phyloP scores from a whole-genome alignment of 495 filamentous ascomycete genomes.

The Podospora pseudoanserina region DNA sequence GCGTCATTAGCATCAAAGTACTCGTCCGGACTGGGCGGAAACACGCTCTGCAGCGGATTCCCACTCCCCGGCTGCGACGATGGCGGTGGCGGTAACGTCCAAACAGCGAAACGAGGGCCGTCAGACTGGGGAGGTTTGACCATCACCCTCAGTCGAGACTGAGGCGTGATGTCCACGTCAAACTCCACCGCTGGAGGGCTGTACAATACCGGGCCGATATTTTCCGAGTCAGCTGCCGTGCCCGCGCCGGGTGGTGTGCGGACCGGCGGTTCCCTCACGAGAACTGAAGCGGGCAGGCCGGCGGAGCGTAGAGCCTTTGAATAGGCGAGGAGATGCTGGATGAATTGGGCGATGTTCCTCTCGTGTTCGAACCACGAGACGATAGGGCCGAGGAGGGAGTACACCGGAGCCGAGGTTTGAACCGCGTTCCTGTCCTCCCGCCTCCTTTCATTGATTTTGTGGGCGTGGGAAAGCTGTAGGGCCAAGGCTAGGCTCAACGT shows the following conservation, averaged over 20 bases:
- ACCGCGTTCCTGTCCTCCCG: conserved; percentile 28
- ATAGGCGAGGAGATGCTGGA: conserved; percentile 16
- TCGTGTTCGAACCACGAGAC: conserved; percentile 63
- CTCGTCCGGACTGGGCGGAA: conserved; percentile 12
- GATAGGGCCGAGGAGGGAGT: conserved; percentile 62
- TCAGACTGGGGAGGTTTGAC: conserved; percentile 27
- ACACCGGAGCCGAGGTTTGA: conserved; percentile 48
- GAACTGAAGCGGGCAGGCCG: conserved; percentile 25
- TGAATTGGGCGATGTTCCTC: conserved; percentile 31
- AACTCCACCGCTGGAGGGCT: conserved; percentile 31
- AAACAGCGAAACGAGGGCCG: conserved; percentile 34
- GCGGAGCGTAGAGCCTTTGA: conserved; percentile 25
- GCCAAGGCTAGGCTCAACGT: conserved; percentile 56
- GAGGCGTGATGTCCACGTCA: conserved; percentile 40
- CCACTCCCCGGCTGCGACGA: background rate
- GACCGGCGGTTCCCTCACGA: conserved; percentile 26
- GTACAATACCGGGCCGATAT: conserved; percentile 14
- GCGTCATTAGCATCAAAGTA: conserved; percentile 21
- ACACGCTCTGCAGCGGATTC: conserved; percentile 21
- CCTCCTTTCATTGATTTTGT: conserved; percentile 57
- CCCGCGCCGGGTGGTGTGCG: conserved; percentile 7
- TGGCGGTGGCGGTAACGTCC: conserved; percentile 22
- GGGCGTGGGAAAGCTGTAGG: conserved; percentile 64
- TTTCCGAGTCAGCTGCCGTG: conserved; percentile 21
- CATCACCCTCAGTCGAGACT: conserved; percentile 32